Evolutionary conservation across 352 stramenopile genomes (phyloP).

Genomic region (Phytophthora tubulina): DNA sequence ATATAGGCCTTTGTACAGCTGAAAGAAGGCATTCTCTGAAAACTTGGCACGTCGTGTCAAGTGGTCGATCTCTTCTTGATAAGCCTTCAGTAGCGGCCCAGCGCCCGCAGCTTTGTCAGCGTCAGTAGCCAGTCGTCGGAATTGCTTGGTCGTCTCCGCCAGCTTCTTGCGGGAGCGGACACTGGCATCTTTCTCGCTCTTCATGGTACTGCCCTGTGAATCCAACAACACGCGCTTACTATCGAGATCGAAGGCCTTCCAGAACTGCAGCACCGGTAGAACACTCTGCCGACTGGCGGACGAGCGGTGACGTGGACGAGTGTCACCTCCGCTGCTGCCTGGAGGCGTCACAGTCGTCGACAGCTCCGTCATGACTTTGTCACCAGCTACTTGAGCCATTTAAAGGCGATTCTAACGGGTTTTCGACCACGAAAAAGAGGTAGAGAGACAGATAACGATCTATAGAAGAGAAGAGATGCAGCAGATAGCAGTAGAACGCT

Average conservation of each 20-base stretch:
- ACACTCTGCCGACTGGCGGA: constrained; percentile 43
- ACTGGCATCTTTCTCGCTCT: constrained; percentile 86
- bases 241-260: constrained; percentile 89
- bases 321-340: constrained; percentile 27
- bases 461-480: constrained; percentile 5
- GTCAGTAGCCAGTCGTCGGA: constrained; percentile 72
- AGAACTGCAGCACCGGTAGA: constrained; percentile 81
- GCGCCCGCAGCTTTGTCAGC: constrained; percentile 72
- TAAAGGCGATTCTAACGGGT: background rate
- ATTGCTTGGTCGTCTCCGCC: constrained; percentile 87
- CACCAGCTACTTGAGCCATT: constrained; percentile 40
- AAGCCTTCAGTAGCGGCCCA: constrained; percentile 82
- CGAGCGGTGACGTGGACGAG: constrained; percentile 11
- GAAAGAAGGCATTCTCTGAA: constrained; percentile 91
- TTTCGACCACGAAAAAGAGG: constrained; percentile 12
- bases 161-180: constrained; percentile 86
- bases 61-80: constrained; percentile 94
- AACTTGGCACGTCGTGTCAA: constrained; percentile 93
- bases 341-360: constrained; percentile 23
- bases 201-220: constrained; percentile 82
- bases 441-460: constrained; percentile 6
- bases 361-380: constrained; percentile 43
- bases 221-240: constrained; percentile 86
- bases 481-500: background rate
- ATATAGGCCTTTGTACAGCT: constrained; percentile 89